phyloP scores from a whole-genome alignment of 2,329 filamentous ascomycete species.

The Cladophialophora psammophila region DNA sequence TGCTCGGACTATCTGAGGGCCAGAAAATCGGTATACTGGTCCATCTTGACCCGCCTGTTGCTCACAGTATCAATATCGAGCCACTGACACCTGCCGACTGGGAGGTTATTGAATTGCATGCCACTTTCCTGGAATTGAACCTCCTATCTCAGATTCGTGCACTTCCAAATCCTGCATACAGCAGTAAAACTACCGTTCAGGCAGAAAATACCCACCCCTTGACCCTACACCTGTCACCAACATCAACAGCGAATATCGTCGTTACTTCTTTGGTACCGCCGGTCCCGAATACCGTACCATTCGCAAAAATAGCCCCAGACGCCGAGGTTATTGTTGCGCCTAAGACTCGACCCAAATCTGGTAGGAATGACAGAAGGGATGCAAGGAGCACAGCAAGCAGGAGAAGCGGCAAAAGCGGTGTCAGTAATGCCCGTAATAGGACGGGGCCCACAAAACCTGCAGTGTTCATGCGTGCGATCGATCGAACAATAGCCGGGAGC shows the following conservation, averaged over 20 bases:
- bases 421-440: constrained; percentile 70
- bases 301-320: constrained; percentile 91
- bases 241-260: constrained; percentile 90
- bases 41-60: constrained; percentile 87
- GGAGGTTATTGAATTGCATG: constrained; percentile 98
- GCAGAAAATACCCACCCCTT: constrained; percentile 74
- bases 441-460: constrained; percentile 57
- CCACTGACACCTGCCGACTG: constrained; percentile 94
- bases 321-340: constrained; percentile 97
- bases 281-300: constrained; percentile 71
- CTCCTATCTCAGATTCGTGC: constrained; percentile 91
- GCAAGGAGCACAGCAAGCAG: constrained; percentile 81
- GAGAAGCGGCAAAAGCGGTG: constrained; percentile 75
- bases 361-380: constrained; percentile 70
- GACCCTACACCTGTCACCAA: constrained; percentile 91
- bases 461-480: constrained; percentile 79
- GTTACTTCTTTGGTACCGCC: constrained; percentile 83
- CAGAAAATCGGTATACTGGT: constrained; percentile 75
- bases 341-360: constrained; percentile 78
- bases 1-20: constrained; percentile 79
- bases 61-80: constrained; percentile 96
- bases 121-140: constrained; percentile 93
- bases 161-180: constrained; percentile 81
- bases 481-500: constrained; percentile 71
- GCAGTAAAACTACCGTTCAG: constrained; percentile 54